A percentile compares a stretch with the other conserved stretches of the same genome.
Evolutionary conservation across 2,329 filamentous ascomycete genomes (phyloP).

Genomic region (Alternaria angustiovoidea): DNA sequence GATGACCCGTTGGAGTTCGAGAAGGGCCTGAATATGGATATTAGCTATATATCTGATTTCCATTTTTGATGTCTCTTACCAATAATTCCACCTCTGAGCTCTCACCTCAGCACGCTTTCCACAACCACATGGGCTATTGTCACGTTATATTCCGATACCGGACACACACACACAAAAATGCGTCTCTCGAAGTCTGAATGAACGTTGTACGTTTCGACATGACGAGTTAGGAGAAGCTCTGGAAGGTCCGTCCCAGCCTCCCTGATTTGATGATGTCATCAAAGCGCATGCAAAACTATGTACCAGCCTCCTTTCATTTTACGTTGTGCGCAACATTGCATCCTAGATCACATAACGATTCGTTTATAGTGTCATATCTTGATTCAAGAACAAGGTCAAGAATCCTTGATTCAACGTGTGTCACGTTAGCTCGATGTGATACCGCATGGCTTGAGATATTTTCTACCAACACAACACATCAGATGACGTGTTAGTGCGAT

Average conservation of each 20-base stretch:
- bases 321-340: neutral
- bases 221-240: neutral
- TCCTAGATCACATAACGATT: neutral
- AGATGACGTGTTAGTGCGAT: neutral
- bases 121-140: no score
- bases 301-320: neutral
- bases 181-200: no score
- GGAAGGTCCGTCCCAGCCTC: neutral
- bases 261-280: neutral
- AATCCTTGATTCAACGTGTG: neutral
- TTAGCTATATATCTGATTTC: no score
- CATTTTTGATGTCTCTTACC: no score
- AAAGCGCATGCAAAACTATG: neutral
- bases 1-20: no score
- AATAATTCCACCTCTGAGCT: no score
- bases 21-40: no score
- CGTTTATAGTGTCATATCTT: neutral
- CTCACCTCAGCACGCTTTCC: no score
- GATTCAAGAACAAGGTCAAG: neutral
- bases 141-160: no score
- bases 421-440: neutral
- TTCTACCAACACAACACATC: neutral
- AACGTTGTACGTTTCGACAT: no score
- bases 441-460: neutral
- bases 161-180: no score